phyloP scores from a whole-genome alignment of 2,329 filamentous ascomycete genomes.

The Aspergillus sclerotialis region DNA sequence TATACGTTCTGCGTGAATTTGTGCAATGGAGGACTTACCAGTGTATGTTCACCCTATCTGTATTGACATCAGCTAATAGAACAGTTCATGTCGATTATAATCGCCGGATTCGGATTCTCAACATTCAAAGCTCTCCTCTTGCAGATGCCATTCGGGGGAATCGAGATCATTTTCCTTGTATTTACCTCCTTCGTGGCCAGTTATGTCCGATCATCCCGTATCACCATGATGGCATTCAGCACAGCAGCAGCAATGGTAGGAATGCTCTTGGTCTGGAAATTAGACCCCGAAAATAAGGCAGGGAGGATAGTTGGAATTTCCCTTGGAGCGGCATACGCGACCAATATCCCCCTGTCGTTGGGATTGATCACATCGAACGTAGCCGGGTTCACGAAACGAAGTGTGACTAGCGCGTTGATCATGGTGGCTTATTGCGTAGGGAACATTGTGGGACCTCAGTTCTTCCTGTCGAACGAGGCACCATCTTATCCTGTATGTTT shows the following conservation, averaged over 20 bases:
- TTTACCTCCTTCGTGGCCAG: slow-evolving; percentile 18
- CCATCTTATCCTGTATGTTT: too few species aligned
- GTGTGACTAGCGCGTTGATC: not conserved
- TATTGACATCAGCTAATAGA: not conserved
- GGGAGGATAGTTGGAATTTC: slow-evolving; percentile 25
- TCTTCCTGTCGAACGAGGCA: too few species aligned
- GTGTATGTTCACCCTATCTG: too few species aligned
- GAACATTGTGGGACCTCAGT: too few species aligned
- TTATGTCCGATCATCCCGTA: slow-evolving; percentile 13
- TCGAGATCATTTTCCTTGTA: slow-evolving; percentile 28
- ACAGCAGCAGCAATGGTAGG: slow-evolving; percentile 22
- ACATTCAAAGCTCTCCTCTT: slow-evolving; percentile 28
- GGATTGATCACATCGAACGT: slow-evolving; percentile 30
- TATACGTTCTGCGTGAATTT: too few species aligned
- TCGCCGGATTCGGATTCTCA: slow-evolving; percentile 33
- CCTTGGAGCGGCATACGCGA: slow-evolving; percentile 25
- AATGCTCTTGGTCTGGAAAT: slow-evolving; percentile 26
- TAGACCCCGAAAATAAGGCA: slow-evolving; percentile 16
- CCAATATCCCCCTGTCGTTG: slow-evolving; percentile 28
- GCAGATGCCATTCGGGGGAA: slow-evolving; percentile 29
- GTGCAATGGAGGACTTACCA: too few species aligned
- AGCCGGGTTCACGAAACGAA: slow-evolving; percentile 20
- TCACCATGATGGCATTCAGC: slow-evolving; percentile 28
- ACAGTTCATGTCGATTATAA: slow-evolving; percentile 26
- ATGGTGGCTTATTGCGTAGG: too few species aligned